Base-by-base conservation (phyloP, 345 rosid species). In the Pseudoturritis turrita region DNA sequence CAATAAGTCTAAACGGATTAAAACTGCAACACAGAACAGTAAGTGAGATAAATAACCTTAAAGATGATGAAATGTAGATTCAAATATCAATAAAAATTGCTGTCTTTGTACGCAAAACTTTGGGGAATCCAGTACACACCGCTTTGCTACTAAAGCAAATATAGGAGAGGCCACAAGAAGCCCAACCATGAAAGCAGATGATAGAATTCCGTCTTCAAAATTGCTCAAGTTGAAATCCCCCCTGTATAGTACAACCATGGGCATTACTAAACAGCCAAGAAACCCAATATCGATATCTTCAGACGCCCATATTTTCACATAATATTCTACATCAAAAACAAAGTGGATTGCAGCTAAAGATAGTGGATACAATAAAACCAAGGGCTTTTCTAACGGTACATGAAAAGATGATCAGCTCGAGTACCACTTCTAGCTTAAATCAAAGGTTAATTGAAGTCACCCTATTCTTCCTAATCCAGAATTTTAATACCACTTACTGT, bases 121-220 rank as follows among this genome's bases (percentile, higher is more conserved):
- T 11, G 15, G 33, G 59, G 8, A 56, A 62, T 22, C 15, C 19
- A 61, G 74, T 31, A 31, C 74, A 35, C 37, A 91, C 98, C 93
- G 88, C 81, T 89, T 94, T 37, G 98, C 89, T 64, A 85, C 50
- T 10, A 95, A 82, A 58, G 98, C 98, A 88, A 94, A 94, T 68
- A 89, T 80, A 35, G 98, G 98, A 83, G 95, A 89, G 53, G 95
- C 86, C 65, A 89, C 80, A 57, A 94, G 92, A 77, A 94, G 90
- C 46, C 98, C 98, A 78, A 94, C 98, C 97, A 94, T 85, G 79
- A 91, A 94, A 74, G 97, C 98, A 70, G 98, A 94, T 65, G 98
- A 91, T 31, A 91, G 73, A 70, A 82, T 62, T 78, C 98, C 98
- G 79, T 94, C 98, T 78, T 94, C 85, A 57, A 94, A 94, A 78